Evolutionary conservation across 768 basidiomycete genomes (phyloP).

Genomic region (Solioccasus polychromus): DNA sequence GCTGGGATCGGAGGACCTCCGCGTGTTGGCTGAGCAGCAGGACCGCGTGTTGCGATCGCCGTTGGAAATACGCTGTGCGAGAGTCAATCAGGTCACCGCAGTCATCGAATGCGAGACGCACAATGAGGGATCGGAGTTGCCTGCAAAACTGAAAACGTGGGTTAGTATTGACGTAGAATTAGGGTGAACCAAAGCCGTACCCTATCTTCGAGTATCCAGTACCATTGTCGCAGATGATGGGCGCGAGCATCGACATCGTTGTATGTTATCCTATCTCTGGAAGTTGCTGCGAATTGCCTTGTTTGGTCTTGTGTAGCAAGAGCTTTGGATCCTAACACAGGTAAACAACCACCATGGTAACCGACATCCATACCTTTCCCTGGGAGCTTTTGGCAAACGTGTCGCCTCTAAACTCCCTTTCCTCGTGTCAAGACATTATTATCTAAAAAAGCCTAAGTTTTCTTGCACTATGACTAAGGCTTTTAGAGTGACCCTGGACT

Average conservation of each 20-base stretch:
- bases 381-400: neutral
- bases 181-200: constrained; percentile 42
- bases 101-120: constrained; percentile 39
- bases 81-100: constrained; percentile 4
- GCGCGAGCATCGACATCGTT: constrained; percentile 81
- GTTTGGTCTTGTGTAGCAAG: constrained; percentile 24
- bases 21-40: constrained; percentile 53
- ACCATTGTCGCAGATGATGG: constrained; percentile 97
- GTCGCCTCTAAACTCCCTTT: too few relatives aligned
- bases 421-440: too few relatives aligned
- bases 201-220: constrained; percentile 98
- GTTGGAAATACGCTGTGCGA: constrained; percentile 87
- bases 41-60: constrained; percentile 85
- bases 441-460: neutral
- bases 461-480: too few relatives aligned
- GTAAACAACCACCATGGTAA: constrained; percentile 16
- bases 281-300: constrained; percentile 14
- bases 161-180: constrained; percentile 8
- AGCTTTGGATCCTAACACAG: constrained; percentile 23
- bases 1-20: constrained; percentile 76
- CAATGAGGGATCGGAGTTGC: constrained; percentile 99
- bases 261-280: constrained; percentile 9
- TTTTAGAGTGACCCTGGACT: neutral
- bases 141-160: constrained; percentile 71
- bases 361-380: neutral